A percentile compares a stretch with the other conserved stretches of the same genome.
Evolutionary conservation across 2,329 filamentous ascomycete species (phyloP).

Genomic region (Fusarium sp.): DNA sequence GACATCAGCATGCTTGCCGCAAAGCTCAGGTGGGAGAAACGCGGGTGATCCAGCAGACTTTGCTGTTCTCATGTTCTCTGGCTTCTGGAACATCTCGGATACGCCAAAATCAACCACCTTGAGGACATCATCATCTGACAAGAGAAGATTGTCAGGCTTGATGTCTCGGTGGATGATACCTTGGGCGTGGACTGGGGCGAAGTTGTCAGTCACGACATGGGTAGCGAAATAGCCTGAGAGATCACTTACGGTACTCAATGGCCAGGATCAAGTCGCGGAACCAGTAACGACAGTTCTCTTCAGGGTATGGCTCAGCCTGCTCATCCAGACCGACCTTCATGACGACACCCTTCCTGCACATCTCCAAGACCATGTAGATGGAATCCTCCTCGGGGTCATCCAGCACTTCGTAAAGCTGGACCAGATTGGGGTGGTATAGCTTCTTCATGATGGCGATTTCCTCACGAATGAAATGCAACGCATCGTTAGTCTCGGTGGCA

Average conservation of each 20-base stretch:
- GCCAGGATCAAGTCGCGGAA: constrained; percentile 94
- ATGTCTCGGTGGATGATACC: constrained; percentile 96
- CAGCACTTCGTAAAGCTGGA: constrained; percentile 89
- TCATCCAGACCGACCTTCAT: constrained; percentile 96
- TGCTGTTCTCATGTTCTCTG: constrained; percentile 82
- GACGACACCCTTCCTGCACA: constrained; percentile 97
- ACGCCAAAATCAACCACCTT: constrained; percentile 99
- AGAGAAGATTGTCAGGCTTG: constrained; percentile 93
- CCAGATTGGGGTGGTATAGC: constrained; percentile 91
- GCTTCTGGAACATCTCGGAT: constrained; percentile 95
- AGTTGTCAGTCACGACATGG: not conserved
- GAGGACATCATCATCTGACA: constrained; percentile 90
- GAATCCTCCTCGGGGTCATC: constrained; percentile 97
- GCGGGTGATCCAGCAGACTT: constrained; percentile 96
- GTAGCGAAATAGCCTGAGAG: no score
- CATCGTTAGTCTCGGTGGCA: constrained; percentile 68
- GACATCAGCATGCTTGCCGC: constrained; percentile 84
- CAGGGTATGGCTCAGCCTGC: constrained; percentile 78
- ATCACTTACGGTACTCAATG: constrained; percentile 82
- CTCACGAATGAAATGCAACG: constrained; percentile 87
- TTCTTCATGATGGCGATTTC: constrained; percentile 99
- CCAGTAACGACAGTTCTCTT: constrained; percentile 85
- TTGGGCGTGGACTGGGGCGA: constrained; percentile 78
- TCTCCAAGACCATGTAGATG: constrained; percentile 97
- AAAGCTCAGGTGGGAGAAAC: constrained; percentile 92